A percentile compares a stretch with the other conserved stretches of the same genome.
Evolutionary conservation across 2,329 filamentous ascomycete genomes (phyloP).

Genomic region (Orbilia javanica): DNA sequence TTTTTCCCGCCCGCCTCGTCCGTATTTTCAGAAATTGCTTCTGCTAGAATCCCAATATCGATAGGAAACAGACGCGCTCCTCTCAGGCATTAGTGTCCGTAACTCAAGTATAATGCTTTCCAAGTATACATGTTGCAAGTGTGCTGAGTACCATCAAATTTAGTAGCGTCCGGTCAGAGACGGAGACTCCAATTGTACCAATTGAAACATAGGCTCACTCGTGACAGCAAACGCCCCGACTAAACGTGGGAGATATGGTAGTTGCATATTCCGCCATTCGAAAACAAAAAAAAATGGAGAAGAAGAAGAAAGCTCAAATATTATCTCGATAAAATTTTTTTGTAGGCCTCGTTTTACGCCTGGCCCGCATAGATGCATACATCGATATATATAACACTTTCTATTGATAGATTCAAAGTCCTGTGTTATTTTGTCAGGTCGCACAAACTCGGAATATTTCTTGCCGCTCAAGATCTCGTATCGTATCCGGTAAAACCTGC

Average conservation of each 20-base stretch:
- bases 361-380: background rate
- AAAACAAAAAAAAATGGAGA: background rate
- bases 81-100: conserved; percentile 22
- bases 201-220: background rate
- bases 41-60: conserved; percentile 8
- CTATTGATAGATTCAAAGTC: background rate
- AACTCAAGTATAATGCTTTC: conserved; percentile 10
- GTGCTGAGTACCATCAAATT: conserved; percentile 7
- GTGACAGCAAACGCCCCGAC: conserved; percentile 27
- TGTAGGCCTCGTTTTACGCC: background rate
- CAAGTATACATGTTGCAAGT: conserved; percentile 13
- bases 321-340: too few relatives aligned
- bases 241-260: background rate
- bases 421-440: conserved; percentile 10
- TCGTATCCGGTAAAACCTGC: conserved; percentile 17
- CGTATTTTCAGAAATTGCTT: conserved; percentile 4
- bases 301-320: background rate
- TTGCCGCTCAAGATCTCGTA: conserved; percentile 26
- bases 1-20: background rate
- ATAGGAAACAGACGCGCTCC: conserved; percentile 14
- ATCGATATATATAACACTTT: background rate
- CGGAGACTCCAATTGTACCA: conserved; percentile 20
- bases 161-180: conserved; percentile 22
- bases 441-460: conserved; percentile 12
- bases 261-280: background rate